Evolutionary conservation across 805 yeast species (phyloP), one percentile per base, ranked within the genome.

Genomic region (Candida nonsorbophila): DNA sequence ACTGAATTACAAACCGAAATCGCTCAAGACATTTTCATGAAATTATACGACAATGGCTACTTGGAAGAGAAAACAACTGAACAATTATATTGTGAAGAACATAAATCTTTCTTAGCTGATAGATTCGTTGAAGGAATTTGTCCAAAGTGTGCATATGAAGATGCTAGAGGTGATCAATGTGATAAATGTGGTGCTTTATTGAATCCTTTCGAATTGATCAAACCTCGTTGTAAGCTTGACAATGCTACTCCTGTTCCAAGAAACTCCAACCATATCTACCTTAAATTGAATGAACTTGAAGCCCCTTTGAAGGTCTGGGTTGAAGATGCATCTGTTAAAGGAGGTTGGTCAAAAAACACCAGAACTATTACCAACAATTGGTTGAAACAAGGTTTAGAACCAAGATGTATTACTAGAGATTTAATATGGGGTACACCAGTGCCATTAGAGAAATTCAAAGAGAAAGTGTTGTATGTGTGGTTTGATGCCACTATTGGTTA

Each of bases 151-250:
- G 74, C 69, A 25, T 92, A 87, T 54, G 95, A 84, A 39, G 98
- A 92, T 55, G 99, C 99, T 18, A 79, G 98, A 59, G 99, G 99
- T 46, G 99, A 92, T 59, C 99, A 92, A 68, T 92, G 99, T 73
- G 99, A 92, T 59, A 80, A 80, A 49, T 92, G 99, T 69, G 99
- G 98, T 42, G 62, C 65, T 36, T 69, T 92, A 41, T 69, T 92
- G 45, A 84, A 90, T 55, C 95, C 98, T 28, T 82, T 87, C 49
- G 97, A 92, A 60, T 74, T 92, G 55, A 79, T 90, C 42, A 74
- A 88, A 40, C 97, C 99, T 32, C 84, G 95, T 46, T 92, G 99
- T 75, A 90, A 92, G 62, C 62, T 92, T 37, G 98, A 92, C 52
- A 73, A 76, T 44, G 72, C 86, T 25, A 68, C 81, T 7, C 99